Percentiles rank a stretch among this genome's conserved stretches.
Conservation (phyloP, 805 yeast genomes). For the Lachancea nothofagi region DNA sequence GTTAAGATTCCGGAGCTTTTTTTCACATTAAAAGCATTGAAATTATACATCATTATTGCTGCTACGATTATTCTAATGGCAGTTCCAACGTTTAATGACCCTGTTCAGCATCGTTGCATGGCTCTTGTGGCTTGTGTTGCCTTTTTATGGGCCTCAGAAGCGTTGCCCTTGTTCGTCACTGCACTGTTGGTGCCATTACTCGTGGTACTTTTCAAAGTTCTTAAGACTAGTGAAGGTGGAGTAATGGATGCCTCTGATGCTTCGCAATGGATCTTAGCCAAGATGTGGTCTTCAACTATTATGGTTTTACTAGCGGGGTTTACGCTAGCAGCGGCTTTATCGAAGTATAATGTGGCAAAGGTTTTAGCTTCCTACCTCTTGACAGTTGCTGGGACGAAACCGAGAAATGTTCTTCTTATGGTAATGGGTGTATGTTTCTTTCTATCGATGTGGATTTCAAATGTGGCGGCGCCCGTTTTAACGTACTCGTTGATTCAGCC, state of each 20-base stretch:
- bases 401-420: constrained; percentile 66
- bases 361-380: constrained; percentile 81
- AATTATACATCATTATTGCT: constrained; percentile 43
- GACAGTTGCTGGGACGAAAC: constrained; percentile 75
- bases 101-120: constrained; percentile 56
- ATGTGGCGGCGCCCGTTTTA: constrained; percentile 93
- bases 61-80: constrained; percentile 51
- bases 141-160: constrained; percentile 90
- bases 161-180: constrained; percentile 89
- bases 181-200: constrained; percentile 77
- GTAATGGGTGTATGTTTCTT: constrained; percentile 83
- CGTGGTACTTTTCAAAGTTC: constrained; percentile 62
- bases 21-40: constrained; percentile 43
- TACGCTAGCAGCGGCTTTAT: constrained; percentile 86
- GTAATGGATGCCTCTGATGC: constrained; percentile 64
- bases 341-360: constrained; percentile 85
- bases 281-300: constrained; percentile 95
- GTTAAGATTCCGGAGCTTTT: constrained; percentile 44
- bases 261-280: constrained; percentile 56
- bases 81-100: constrained; percentile 57
- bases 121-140: constrained; percentile 61
- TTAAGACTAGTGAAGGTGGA: constrained; percentile 47
- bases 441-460: constrained; percentile 91
- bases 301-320: constrained; percentile 88
- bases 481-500: constrained; percentile 87